These are phyloP conservation scores for Cucumis cinereus DNA, from an alignment of 306 rosid genomes.

Conservation along the genomic window DNA sequence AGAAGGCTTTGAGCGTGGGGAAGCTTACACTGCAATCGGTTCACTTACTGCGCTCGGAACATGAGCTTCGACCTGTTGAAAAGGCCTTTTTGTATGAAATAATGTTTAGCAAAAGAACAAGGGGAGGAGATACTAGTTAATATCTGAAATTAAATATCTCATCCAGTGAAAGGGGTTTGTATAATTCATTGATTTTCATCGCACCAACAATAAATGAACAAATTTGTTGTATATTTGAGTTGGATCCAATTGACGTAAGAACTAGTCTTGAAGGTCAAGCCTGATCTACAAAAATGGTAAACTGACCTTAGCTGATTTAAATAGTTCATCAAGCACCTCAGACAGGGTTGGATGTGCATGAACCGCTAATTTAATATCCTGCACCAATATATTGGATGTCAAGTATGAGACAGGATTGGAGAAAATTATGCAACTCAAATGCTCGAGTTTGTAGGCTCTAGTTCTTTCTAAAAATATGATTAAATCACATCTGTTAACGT, in stretches of 20 bases:
- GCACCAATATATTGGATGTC: conserved; percentile 13
- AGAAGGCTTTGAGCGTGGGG: conserved; percentile 23
- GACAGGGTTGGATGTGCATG: conserved; percentile 98
- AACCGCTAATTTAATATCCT: conserved; percentile 78
- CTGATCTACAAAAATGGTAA: conserved; percentile 6
- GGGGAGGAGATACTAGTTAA: background rate
- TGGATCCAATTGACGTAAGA: background rate
- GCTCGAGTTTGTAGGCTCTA: background rate
- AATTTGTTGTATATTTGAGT: background rate
- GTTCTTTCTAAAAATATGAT: background rate
- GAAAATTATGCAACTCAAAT: background rate
- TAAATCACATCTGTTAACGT: background rate
- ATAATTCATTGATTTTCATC: background rate
- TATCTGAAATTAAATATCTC: background rate
- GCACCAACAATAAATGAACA: background rate
- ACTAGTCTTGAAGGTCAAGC: background rate
- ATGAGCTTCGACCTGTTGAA: conserved; percentile 52
- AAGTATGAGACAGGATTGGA: background rate
- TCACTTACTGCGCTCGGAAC: conserved; percentile 58
- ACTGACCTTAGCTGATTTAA: conserved; percentile 89
- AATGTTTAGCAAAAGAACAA: background rate
- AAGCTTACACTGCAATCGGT: conserved; percentile 72
- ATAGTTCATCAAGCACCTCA: conserved; percentile 89
- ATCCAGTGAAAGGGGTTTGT: background rate
- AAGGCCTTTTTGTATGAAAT: background rate